Conservation (phyloP, 2,329 filamentous ascomycete species). For the Cadophora malorum region DNA sequence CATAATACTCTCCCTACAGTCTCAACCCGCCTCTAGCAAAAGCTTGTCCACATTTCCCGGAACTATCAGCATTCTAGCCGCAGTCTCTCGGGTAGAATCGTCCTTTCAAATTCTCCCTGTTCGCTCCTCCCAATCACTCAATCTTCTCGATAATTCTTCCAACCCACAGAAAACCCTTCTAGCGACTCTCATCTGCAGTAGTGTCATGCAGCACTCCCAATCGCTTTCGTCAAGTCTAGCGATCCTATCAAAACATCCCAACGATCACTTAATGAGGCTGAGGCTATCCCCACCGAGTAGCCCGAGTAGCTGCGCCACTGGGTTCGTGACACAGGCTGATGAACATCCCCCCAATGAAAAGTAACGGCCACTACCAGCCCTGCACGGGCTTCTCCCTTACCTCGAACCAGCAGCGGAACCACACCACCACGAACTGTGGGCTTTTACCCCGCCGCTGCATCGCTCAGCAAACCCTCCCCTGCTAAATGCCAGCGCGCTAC, state of each 20-base stretch:
- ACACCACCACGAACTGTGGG: neutral
- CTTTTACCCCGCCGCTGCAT: constrained; percentile 11
- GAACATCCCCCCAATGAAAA: constrained; percentile 17
- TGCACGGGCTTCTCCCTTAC: constrained; percentile 16
- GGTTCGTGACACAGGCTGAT: constrained; percentile 22
- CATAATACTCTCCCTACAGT: neutral
- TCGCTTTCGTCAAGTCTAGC: constrained; percentile 7
- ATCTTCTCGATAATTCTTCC: neutral
- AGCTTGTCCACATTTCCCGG: constrained; percentile 17
- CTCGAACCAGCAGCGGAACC: constrained; percentile 14
- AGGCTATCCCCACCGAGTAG: constrained; percentile 16
- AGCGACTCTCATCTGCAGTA: constrained; percentile 19
- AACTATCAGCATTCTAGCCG: constrained; percentile 2
- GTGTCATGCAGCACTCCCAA: constrained; percentile 24
- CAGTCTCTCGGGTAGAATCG: neutral
- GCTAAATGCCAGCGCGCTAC: constrained; percentile 11
- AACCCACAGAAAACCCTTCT: constrained; percentile 7
- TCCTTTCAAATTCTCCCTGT: neutral
- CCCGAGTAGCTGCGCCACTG: constrained; percentile 28
- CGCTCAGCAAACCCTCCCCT: constrained; percentile 10
- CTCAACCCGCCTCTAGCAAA: neutral
- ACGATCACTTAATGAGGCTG: constrained; percentile 11
- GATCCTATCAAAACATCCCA: constrained; percentile 25
- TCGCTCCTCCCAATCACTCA: constrained; percentile 5
- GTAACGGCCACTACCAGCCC: constrained; percentile 1